Base-by-base conservation (phyloP, 2,329 filamentous ascomycete genomes). In the Fonsecaea pedrosoi region DNA sequence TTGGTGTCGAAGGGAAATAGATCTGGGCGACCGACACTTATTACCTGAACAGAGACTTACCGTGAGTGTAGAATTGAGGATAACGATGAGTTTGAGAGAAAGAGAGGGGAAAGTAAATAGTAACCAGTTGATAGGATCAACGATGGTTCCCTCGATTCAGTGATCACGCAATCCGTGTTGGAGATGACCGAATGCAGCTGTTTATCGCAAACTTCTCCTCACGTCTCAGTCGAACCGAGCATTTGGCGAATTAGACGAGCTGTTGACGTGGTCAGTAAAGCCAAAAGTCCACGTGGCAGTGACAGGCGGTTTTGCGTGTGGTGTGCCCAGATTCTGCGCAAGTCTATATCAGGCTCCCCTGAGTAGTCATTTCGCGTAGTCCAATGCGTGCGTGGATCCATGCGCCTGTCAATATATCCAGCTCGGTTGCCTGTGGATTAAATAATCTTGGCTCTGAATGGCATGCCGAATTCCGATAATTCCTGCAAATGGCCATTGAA, bases 161-260 rank as follows among this genome's bases (percentile, higher is more conserved):
- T 50, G 45, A 50, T 50, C 45, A 50, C 45, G 45, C 45, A 50
- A 50, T 50, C 21, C 45, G 25, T 12, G 45, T 50, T 50, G 45
- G 45, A 50, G 45, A 50, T 50, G 45, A 50, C 45, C 45, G 45
- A 50, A 50, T 50, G 3, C 21, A 21, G 45, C 21, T 25, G 18
- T 50, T 50, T 50, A 50, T 50, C 45, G 25, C 25, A 7, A 12
- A 50, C 21, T 50, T 50, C 45, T 50, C 45, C 45, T 25, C 45
- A 30, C 21, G 10, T 25, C 21, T 50, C 18, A 21, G 45, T 50
- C 12, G 18, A 12, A 50, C 18, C 45, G 18, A 50, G 3, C 10
- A 50, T 25, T 13, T 4, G 45, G 45, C 45, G 45, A 50, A 50
- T 50, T 4, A 50, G 21, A 13, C 21, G 25, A 1, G 45, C 18